Evolutionary conservation across 192 early-diverging fungal genomes (phyloP), one percentile per base, ranked within the genome.

Genomic region (Backusella parvicylindrica): DNA sequence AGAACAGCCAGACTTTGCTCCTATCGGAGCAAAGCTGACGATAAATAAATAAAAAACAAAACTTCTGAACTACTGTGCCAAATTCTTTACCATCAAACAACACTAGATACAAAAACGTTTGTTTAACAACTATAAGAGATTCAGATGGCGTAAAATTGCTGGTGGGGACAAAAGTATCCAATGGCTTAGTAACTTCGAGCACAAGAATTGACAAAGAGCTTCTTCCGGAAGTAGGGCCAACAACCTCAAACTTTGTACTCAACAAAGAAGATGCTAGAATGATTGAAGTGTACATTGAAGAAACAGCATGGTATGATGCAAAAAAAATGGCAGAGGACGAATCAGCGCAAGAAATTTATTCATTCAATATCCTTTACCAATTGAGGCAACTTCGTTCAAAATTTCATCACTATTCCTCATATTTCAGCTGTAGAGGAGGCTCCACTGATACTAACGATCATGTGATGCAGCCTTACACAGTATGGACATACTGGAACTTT

Each of bases 351-450:
- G 38, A 63, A 43, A 26, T 73, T 73, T 43, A 36, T 64, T 43
- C 43, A 26, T 71, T 71, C 50, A 47, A 60, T 71, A 41, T 53
- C 43, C 43, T 41, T 40, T 71, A 71, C 53, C 70, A 71, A 60
- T 49, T 53, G 47, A 41, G 43, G 7, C 70, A 71, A 71, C 31
- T 71, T 26, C 50, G 71, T 30, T 73, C 71, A 73, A 73, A 73
- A 28, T 64, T 73, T 26, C 71, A 73, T 15, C 60, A 73, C n/a
- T 26, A 18, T 73, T 73, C 56, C 5, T 38, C 71, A 6, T 73
- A 73, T 40, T 43, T 73, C 2, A 37, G 36, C 36, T 9, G 36
- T 37, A 37, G 7, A 37, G 36, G 36, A 37, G 7, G 36, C 7
- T 37, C 36, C 36, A 37, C 36, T 37, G 36, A 37, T 49, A 12